Conservation (phyloP, 179 eudicot genomes). For the Beta corolliflora region DNA sequence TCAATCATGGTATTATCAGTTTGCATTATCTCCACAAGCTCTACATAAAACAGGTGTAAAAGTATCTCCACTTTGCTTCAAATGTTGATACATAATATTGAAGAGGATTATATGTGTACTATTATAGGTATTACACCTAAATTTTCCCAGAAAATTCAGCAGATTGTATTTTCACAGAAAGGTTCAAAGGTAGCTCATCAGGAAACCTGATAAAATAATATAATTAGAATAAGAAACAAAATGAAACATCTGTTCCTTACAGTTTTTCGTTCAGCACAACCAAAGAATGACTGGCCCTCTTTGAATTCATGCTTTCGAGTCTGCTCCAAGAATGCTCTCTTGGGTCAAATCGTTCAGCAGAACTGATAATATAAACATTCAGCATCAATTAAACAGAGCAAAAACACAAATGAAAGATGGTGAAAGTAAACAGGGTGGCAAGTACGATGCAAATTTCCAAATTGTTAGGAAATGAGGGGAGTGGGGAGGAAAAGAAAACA, state of each 20-base stretch:
- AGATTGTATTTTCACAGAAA: neutral
- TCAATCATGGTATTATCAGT: neutral
- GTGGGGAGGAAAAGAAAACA: neutral
- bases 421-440: neutral
- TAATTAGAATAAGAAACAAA: neutral
- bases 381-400: slow-evolving; percentile 12
- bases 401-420: neutral
- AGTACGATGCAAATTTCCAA: too few relatives aligned
- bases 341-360: slow-evolving; percentile 49
- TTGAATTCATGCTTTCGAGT: slow-evolving; percentile 34
- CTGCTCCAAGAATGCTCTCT: slow-evolving; percentile 47
- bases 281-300: slow-evolving; percentile 37
- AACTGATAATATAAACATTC: slow-evolving; percentile 27
- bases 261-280: slow-evolving; percentile 38
- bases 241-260: slow-evolving; percentile 25
- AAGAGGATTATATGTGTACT: neutral
- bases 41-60: neutral
- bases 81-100: neutral
- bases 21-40: neutral
- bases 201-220: neutral
- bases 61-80: neutral
- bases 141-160: neutral
- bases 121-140: neutral
- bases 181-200: neutral
- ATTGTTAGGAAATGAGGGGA: too few relatives aligned